Percentiles rank a stretch among this genome's conserved stretches.
Conservation (phyloP, 371 early-diverging fungal species). For the Nematocida major region DNA sequence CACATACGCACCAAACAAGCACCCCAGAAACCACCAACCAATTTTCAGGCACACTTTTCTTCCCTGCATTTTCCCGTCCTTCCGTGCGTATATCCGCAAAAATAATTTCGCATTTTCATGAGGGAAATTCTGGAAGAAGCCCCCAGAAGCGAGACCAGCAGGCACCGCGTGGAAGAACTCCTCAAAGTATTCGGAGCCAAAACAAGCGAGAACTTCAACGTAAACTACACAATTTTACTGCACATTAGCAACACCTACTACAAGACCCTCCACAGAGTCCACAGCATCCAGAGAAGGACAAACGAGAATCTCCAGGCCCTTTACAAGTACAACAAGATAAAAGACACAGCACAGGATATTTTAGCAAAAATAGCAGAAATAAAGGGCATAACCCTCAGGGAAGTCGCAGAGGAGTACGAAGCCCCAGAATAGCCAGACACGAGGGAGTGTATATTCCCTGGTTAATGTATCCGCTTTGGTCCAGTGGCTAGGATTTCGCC, state of each 20-base stretch:
- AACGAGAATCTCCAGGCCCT: constrained; percentile 53
- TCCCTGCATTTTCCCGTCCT: too few relatives aligned
- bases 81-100: too few relatives aligned
- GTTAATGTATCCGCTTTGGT: constrained; percentile 59
- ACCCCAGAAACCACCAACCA: too few relatives aligned
- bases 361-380: constrained; percentile 59
- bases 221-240: constrained; percentile 3
- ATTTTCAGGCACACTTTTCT: too few relatives aligned
- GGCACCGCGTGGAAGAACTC: background rate
- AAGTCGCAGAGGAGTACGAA: constrained; percentile 49
- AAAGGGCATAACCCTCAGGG: constrained; percentile 48
- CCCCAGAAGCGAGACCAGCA: background rate
- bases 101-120: too few relatives aligned
- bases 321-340: constrained; percentile 62
- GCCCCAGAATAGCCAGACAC: background rate
- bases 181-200: background rate
- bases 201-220: background rate
- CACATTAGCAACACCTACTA: background rate
- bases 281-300: constrained; percentile 48
- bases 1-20: too few relatives aligned
- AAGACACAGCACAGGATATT: constrained; percentile 60
- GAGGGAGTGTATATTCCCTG: background rate
- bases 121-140: background rate
- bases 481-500: constrained; percentile 64
- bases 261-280: background rate